These are phyloP conservation scores for Phalaenopsis aphrodite DNA, from an alignment of 106 monocot species.

Conservation along the genomic window DNA sequence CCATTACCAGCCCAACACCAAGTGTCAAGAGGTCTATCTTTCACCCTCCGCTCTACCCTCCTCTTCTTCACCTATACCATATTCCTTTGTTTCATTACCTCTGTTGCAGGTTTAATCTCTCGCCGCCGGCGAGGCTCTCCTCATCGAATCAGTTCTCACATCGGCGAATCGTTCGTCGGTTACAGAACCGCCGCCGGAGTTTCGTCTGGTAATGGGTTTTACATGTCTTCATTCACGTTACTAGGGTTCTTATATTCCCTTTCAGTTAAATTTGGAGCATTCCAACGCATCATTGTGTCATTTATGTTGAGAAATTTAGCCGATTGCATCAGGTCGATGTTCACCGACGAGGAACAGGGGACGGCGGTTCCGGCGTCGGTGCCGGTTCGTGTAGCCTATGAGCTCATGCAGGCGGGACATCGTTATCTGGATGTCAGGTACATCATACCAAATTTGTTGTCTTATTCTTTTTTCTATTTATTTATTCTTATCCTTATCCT, in stretches of 20 bases:
- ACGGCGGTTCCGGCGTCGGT: conserved; percentile 51
- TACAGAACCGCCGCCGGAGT: neutral
- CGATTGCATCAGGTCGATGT: conserved; percentile 18
- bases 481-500: neutral
- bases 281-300: too few species aligned
- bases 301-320: neutral
- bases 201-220: conserved; percentile 14
- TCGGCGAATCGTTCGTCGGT: neutral
- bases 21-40: neutral
- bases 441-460: neutral
- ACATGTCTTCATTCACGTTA: neutral
- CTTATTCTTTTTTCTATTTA: neutral
- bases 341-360: conserved; percentile 11
- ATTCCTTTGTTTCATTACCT: neutral
- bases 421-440: conserved; percentile 88
- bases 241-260: neutral
- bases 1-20: neutral
- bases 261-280: neutral
- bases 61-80: neutral
- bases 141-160: neutral
- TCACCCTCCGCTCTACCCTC: neutral
- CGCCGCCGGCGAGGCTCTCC: neutral
- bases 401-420: conserved; percentile 83
- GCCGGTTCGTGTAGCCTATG: conserved; percentile 73
- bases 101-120: neutral